Evolutionary conservation across 2,329 filamentous ascomycete species (phyloP).

Genomic region (Fusarium vanettenii): DNA sequence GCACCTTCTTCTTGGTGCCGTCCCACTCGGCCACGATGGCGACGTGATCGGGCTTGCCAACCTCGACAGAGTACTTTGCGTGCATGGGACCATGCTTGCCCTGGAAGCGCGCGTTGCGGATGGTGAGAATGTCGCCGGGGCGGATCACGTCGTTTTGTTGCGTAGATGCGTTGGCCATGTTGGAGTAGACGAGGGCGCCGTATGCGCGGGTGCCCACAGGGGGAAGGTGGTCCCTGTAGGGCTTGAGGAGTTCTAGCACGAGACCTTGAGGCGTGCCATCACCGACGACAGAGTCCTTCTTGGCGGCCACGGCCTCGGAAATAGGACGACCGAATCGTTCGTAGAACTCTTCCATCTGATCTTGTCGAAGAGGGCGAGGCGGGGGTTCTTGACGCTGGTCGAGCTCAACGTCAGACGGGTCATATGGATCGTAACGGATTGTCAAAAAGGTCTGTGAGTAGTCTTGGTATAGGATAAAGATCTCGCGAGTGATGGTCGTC

Average conservation of each 20-base stretch:
- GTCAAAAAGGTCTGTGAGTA: conserved; percentile 95
- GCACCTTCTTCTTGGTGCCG: conserved; percentile 96
- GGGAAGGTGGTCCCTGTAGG: conserved; percentile 77
- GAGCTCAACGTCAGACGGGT: conserved; percentile 77
- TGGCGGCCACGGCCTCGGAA: conserved; percentile 73
- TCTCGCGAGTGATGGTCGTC: conserved; percentile 78
- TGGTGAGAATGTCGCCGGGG: conserved; percentile 89
- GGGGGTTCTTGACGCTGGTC: conserved; percentile 90
- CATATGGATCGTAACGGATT: conserved; percentile 79
- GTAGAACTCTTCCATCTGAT: conserved; percentile 91
- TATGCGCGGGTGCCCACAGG: conserved; percentile 92
- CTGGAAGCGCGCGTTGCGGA: conserved; percentile 94
- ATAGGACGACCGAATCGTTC: conserved; percentile 84
- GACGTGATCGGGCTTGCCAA: conserved; percentile 90
- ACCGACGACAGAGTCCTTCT: conserved; percentile 83
- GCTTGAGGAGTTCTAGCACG: conserved; percentile 81
- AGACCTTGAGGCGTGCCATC: conserved; percentile 85
- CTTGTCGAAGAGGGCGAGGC: conserved; percentile 84
- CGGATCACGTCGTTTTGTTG: conserved; percentile 94
- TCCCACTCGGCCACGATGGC: conserved; percentile 96
- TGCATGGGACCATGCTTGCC: conserved; percentile 97
- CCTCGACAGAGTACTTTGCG: conserved; percentile 89
- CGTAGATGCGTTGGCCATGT: conserved; percentile 92
- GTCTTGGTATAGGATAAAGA: conserved; percentile 92
- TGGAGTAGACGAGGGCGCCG: conserved; percentile 92